Conservation (phyloP, 2,329 filamentous ascomycete species). For the Ophiocordyceps camponoti-floridani region DNA sequence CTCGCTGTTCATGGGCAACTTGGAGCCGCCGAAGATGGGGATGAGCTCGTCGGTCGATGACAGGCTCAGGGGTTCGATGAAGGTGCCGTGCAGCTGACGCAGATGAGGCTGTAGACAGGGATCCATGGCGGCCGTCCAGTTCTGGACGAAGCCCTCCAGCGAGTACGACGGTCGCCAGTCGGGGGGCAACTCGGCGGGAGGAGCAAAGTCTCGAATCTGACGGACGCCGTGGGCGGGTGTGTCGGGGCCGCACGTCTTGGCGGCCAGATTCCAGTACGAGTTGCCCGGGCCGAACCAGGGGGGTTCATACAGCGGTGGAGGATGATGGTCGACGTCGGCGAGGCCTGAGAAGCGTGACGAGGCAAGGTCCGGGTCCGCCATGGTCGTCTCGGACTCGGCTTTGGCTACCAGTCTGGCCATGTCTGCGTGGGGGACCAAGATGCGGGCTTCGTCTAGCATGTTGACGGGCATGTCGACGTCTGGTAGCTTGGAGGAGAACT, state of each 20-base stretch:
- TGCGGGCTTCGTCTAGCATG: slow-evolving; percentile 41
- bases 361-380: slow-evolving; percentile 23
- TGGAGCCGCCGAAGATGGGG: slow-evolving; percentile 44
- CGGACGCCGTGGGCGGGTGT: slow-evolving; percentile 22
- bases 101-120: slow-evolving; percentile 39
- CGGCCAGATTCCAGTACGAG: slow-evolving; percentile 41
- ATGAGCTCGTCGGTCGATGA: slow-evolving; percentile 34
- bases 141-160: slow-evolving; percentile 31
- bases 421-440: slow-evolving; percentile 41
- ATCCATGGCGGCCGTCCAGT: slow-evolving; percentile 40
- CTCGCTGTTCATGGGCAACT: slow-evolving; percentile 44
- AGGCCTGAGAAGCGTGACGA: slow-evolving; percentile 25
- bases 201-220: slow-evolving; percentile 20
- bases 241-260: slow-evolving; percentile 36
- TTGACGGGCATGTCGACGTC: slow-evolving; percentile 53
- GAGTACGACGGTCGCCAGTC: slow-evolving; percentile 17
- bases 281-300: slow-evolving; percentile 26
- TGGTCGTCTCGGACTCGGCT: slow-evolving; percentile 23
- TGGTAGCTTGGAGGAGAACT: slow-evolving; percentile 36
- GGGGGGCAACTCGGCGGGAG: slow-evolving; percentile 18
- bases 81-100: slow-evolving; percentile 33
- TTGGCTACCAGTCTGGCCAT: slow-evolving; percentile 30
- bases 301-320: slow-evolving; percentile 22
- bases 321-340: slow-evolving; percentile 15
- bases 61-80: slow-evolving; percentile 34